Evolutionary conservation across 2,329 filamentous ascomycete species (phyloP).

Genomic region (Nemania sp.): DNA sequence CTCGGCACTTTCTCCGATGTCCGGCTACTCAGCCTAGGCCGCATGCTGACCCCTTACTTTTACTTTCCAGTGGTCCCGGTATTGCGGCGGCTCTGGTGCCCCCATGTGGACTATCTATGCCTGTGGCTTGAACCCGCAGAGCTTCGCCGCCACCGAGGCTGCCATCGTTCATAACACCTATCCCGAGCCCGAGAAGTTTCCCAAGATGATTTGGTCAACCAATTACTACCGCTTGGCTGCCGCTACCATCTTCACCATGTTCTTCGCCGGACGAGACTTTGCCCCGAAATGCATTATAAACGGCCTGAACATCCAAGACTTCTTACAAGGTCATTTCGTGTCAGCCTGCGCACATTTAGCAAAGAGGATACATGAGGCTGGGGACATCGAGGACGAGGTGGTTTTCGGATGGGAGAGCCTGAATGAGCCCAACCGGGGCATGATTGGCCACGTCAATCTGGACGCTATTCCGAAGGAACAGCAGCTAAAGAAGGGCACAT

Average conservation of each 20-base stretch:
- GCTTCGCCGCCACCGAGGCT: conserved; percentile 84
- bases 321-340: conserved; percentile 84
- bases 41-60: conserved; percentile 35
- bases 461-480: conserved; percentile 82
- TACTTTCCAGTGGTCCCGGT: conserved; percentile 76
- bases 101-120: conserved; percentile 98
- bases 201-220: conserved; percentile 99
- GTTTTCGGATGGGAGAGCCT: conserved; percentile 95
- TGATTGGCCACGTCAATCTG: conserved; percentile 82
- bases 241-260: conserved; percentile 91
- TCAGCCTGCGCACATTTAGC: conserved; percentile 80
- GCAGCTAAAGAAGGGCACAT: conserved; percentile 88
- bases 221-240: conserved; percentile 89
- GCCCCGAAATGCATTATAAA: conserved; percentile 95
- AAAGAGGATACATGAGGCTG: conserved; percentile 82
- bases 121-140: conserved; percentile 83
- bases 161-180: conserved; percentile 95
- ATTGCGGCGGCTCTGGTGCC: conserved; percentile 90
- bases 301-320: conserved; percentile 95
- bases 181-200: conserved; percentile 79
- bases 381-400: conserved; percentile 81
- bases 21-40: background rate
- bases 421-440: conserved; percentile 90
- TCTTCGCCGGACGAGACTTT: conserved; percentile 89
- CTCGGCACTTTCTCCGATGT: background rate